Conservation (phyloP, 495 filamentous ascomycete genomes). For the Aspergillus indologenus region DNA sequence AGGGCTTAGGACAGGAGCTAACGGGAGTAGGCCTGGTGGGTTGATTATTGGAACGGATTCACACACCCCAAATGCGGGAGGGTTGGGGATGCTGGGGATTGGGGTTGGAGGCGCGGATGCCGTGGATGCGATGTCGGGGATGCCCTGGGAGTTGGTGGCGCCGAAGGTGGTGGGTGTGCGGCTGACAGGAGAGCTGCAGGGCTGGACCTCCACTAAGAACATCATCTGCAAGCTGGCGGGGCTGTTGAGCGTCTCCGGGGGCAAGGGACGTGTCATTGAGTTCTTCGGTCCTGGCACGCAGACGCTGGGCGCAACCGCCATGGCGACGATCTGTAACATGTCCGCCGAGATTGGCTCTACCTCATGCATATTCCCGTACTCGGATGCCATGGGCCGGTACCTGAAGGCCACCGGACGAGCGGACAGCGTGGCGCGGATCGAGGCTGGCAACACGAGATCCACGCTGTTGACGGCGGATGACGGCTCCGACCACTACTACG, state of each 20-base stretch:
- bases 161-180: slow-evolving; percentile 86
- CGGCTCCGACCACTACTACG: slow-evolving; percentile 81
- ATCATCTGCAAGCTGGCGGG: slow-evolving; percentile 90
- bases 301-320: slow-evolving; percentile 51
- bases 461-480: slow-evolving; percentile 63
- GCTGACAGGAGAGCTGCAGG: slow-evolving; percentile 73
- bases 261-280: slow-evolving; percentile 84
- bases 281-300: slow-evolving; percentile 77
- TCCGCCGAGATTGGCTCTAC: slow-evolving; percentile 84
- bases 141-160: slow-evolving; percentile 89
- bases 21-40: slow-evolving; percentile 60
- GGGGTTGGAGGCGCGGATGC: slow-evolving; percentile 92
- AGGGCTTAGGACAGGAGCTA: no score
- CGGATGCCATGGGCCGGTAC: slow-evolving; percentile 84
- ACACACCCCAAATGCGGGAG: slow-evolving; percentile 89
- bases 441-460: slow-evolving; percentile 47
- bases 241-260: slow-evolving; percentile 85
- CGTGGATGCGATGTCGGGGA: slow-evolving; percentile 88
- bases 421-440: slow-evolving; percentile 73
- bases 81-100: slow-evolving; percentile 84
- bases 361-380: slow-evolving; percentile 87
- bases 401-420: slow-evolving; percentile 74
- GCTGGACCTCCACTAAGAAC: slow-evolving; percentile 87
- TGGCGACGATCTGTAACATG: slow-evolving; percentile 65
- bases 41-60: slow-evolving; percentile 91